These are phyloP conservation scores for Acanthamoeba healyi DNA, from an alignment of 208 protist species.

Conservation along the genomic window DNA sequence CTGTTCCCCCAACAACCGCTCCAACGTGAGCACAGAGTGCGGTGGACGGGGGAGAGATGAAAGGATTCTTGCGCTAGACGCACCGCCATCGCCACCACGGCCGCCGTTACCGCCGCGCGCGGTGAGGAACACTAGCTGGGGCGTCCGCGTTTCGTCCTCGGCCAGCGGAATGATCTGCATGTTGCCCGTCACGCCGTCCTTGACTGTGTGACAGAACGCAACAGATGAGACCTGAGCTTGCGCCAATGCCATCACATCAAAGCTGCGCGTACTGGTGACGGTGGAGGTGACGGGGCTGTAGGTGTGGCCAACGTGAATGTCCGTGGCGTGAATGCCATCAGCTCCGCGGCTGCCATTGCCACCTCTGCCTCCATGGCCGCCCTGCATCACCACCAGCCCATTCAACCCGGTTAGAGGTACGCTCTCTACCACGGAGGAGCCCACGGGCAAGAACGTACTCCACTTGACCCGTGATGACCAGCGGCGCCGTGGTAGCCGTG, in stretches of 20 bases:
- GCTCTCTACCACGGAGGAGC: neutral
- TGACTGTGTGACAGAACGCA: too few species aligned
- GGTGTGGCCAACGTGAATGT: neutral
- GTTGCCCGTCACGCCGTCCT: neutral
- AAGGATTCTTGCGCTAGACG: neutral
- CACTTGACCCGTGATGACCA: neutral
- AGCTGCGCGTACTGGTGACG: neutral
- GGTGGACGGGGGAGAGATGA: neutral
- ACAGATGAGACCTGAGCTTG: too few species aligned
- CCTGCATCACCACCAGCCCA: neutral
- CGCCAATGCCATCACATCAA: too few species aligned
- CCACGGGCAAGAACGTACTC: neutral
- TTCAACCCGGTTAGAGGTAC: too few species aligned
- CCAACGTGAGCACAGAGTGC: neutral
- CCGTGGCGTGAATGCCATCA: neutral
- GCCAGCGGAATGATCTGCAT: conserved; percentile 41
- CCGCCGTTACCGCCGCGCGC: conserved; percentile 34
- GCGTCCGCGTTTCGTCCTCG: neutral
- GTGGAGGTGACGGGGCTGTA: conserved; percentile 18
- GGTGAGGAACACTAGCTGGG: conserved; percentile 11
- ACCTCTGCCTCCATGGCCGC: neutral
- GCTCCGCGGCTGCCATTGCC: neutral
- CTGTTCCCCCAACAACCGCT: too few species aligned
- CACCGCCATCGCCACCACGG: conserved; percentile 13
- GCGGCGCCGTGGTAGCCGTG: neutral